Conservation (phyloP, 306 rosid genomes). For the Casuarina cunninghamiana region DNA sequence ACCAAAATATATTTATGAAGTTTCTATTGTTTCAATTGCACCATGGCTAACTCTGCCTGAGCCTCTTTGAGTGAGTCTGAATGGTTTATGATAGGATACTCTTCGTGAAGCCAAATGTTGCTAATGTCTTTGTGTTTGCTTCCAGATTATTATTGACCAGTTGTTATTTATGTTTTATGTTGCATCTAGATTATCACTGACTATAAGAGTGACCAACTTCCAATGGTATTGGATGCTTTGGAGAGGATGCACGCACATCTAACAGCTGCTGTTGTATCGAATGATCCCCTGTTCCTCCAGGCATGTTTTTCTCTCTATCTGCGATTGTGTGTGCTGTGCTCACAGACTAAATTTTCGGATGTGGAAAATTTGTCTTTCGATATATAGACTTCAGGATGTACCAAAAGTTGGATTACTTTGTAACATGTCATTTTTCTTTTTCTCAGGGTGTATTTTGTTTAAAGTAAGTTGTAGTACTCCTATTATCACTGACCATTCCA, state of each 20-base stretch:
- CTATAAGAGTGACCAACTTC: slow-evolving; percentile 64
- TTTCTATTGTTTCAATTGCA: neutral
- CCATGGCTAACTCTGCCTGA: neutral
- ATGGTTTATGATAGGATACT: neutral
- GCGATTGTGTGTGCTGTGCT: neutral
- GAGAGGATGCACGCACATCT: slow-evolving; percentile 94
- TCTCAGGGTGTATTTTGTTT: neutral
- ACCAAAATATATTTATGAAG: neutral
- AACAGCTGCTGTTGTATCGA: slow-evolving; percentile 93
- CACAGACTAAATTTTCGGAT: too few species aligned
- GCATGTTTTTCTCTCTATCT: slow-evolving; percentile 29
- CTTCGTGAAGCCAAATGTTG: slow-evolving; percentile 4
- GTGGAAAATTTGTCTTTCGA: neutral
- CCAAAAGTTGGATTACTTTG: neutral
- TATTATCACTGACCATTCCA: neutral
- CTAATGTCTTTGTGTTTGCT: slow-evolving; percentile 9
- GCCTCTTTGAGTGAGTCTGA: neutral
- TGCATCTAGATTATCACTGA: slow-evolving; percentile 66
- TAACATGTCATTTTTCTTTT: neutral
- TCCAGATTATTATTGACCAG: slow-evolving; percentile 30
- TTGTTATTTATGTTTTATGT: neutral
- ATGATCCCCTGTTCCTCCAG: slow-evolving; percentile 79
- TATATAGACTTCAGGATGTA: neutral
- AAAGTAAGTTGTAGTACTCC: neutral
- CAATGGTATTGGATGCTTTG: slow-evolving; percentile 73